Conservation (phyloP, 192 early-diverging fungal species). For the Chytriomyces sp. region DNA sequence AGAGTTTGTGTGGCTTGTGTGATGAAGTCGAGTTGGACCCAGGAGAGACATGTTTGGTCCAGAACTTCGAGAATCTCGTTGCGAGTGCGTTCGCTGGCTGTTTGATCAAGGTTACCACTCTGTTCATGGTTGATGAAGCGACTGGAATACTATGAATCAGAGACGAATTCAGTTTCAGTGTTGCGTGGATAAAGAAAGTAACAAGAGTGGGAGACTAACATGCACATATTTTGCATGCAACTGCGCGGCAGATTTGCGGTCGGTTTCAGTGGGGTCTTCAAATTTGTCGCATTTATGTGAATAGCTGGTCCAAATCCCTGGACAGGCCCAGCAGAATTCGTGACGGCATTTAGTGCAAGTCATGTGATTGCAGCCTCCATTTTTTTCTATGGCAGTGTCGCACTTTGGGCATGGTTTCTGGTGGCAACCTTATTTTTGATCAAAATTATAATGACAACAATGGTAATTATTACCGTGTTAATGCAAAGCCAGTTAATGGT, state of each 20-base stretch:
- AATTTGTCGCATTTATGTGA: constrained; percentile 90
- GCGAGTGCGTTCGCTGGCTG: constrained; percentile 82
- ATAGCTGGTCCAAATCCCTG: constrained; percentile 94
- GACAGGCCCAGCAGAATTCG: constrained; percentile 99
- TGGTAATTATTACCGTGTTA: constrained; percentile 39
- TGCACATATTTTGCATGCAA: constrained; percentile 90
- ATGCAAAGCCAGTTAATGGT: constrained; percentile 96
- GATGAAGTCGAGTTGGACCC: constrained; percentile 99
- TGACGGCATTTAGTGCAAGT: constrained; percentile 95
- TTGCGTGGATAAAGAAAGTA: constrained; percentile 10
- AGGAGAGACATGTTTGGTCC: constrained; percentile 80
- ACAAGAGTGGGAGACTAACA: constrained; percentile 55
- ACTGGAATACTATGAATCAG: constrained; percentile 79
- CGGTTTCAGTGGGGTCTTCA: constrained; percentile 78
- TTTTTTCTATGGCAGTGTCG: constrained; percentile 95
- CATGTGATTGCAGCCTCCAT: constrained; percentile 99
- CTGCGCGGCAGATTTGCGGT: constrained; percentile 81
- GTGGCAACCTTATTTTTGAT: background rate
- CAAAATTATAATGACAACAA: background rate
- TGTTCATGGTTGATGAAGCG: constrained; percentile 97
- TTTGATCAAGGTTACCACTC: constrained; percentile 81
- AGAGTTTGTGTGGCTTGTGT: constrained; percentile 88
- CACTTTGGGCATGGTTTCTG: constrained; percentile 92
- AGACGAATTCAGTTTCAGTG: background rate
- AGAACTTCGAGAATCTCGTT: constrained; percentile 96